Base-by-base conservation (phyloP, 2,329 filamentous ascomycete genomes). In the Talaromyces sp. region DNA sequence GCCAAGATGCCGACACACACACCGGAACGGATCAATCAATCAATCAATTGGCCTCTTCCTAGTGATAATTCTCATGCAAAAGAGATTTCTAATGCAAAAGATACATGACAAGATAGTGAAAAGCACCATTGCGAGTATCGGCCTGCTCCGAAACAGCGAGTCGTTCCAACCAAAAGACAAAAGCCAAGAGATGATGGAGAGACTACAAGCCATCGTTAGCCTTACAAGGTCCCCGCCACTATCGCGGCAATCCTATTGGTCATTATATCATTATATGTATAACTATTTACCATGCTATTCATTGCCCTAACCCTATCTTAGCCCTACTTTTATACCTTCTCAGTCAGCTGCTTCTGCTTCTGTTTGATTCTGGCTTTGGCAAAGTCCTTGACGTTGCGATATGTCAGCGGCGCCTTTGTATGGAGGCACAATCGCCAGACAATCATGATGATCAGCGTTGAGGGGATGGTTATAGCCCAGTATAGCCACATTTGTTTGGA, bases 401-500 rank as follows among this genome's bases (percentile, higher is more conserved):
- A 40, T 22, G 51, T 62, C 51, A 58, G 31, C 13, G 64, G 51
- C 7, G 64, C 38, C 5, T 58, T 61, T 43, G 49, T 65, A 38
- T 65, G 43, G 29, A 65, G 59, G 31, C 56, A 43, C 43, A 61
- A 49, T 4, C 64, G 53, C 64, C 64, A 66, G 17, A 58, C 17
- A 5, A 66, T 25, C 25, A 63, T 45, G n/a, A 66, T 58, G 10
- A 66, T 34, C 29, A 66, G 54, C 2, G 64, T 66, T 4, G 53
- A 66, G 5, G 59, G 59, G 10, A 66, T 66, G 15, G 64, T 66
- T 5, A 66, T 27, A 3, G 54, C 60, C 64, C 64, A 66, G 53
- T 66, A 66, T 13, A 66, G 15, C 64, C 64, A 66, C 25, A 66
- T 58, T 49, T 66, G 59, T 10, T 60, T 54, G 31, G 64, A 66